phyloP scores from a whole-genome alignment of 2,329 filamentous ascomycete species.

The Periconia sp. region DNA sequence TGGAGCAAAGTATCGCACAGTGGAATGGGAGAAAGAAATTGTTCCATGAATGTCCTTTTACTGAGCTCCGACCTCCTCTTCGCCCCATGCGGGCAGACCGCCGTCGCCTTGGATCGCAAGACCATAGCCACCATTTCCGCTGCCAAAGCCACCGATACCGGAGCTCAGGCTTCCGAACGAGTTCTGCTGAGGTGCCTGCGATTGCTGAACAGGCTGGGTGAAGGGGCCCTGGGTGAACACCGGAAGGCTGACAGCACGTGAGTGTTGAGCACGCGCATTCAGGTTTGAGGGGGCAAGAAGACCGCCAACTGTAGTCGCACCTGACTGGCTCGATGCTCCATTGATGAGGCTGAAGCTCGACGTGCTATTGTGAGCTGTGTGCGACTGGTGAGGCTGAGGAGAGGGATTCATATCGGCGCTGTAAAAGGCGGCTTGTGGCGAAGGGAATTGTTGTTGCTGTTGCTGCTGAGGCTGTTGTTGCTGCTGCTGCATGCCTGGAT shows the following conservation, averaged over 20 bases:
- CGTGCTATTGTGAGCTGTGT: constrained; percentile 61
- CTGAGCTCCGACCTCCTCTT: constrained; percentile 67
- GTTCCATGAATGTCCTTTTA: constrained; percentile 20
- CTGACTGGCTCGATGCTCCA: constrained; percentile 49
- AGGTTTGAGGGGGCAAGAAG: constrained; percentile 75
- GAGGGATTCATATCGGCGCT: constrained; percentile 69
- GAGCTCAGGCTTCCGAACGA: constrained; percentile 66
- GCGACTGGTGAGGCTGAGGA: constrained; percentile 65
- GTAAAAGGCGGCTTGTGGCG: constrained; percentile 82
- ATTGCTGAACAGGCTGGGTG: constrained; percentile 48
- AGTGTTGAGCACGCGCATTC: constrained; percentile 66
- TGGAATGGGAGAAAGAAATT: constrained; percentile 28
- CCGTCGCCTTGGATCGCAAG: constrained; percentile 65
- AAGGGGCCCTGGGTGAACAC: constrained; percentile 68
- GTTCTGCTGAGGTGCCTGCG: constrained; percentile 46
- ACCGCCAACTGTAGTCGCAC: constrained; percentile 74
- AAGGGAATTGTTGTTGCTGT: constrained; percentile 68
- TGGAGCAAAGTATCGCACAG: constrained; percentile 39
- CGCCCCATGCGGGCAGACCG: constrained; percentile 66
- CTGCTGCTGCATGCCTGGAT: constrained; percentile 41
- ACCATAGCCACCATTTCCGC: constrained; percentile 61
- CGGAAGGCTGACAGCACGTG: constrained; percentile 87
- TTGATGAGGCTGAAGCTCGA: constrained; percentile 58
- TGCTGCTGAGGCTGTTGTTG: constrained; percentile 56
- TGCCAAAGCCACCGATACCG: constrained; percentile 63